Evolutionary conservation across 2,329 filamentous ascomycete genomes (phyloP), one percentile per base, ranked within the genome.

Genomic region (Hysterium pulicare): DNA sequence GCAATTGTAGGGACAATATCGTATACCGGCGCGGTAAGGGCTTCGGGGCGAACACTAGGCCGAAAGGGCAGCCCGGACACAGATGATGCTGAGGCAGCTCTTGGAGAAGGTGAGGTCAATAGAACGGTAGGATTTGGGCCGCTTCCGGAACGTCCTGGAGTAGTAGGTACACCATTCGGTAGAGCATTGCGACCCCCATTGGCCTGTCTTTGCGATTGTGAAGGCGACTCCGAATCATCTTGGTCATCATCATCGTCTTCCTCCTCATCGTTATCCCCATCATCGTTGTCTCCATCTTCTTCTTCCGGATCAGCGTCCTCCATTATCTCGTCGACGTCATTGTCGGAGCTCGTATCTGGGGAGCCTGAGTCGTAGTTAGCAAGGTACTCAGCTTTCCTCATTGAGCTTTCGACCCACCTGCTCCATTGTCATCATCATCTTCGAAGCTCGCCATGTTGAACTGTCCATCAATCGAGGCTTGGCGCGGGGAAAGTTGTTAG

Each of bases 1-100:
- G 93, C 93, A 71, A 97, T 97, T 17, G 93, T 97, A 2, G 93
- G 93, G 1, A 95, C 86, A 46, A 98, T 95, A 63, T 98, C 93
- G 72, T 97, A 98, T 2, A 86, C 80, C 31, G 77, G 73, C 11
- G 93, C 91, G 1, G 78, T 84, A 38, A 95, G 71, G n/a, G 83
- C 86, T 59, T 95, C 90, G 9, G 83, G 76, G 1, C 87, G 81
- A n/a, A 90, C 76, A 38, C 71, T 75, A 1, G 84, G 85, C 36
- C 79, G 81, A 51, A 70, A 75, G 46, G 68, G 71, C 31, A 67
- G 69, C 38, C 56, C 49, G 53, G 61, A 54, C 6, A 59, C 58
- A 11, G 44, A 59, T 40, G 46, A 42, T 34, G 39, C 41, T 31
- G 51, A 58, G 13, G 53, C 69, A 45, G 60, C 51, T 47, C 67